Evolutionary conservation across 1,284 basidiomycete genomes (phyloP), one percentile per base, ranked within the genome.

Genomic region (Schizophyllum amplum): DNA sequence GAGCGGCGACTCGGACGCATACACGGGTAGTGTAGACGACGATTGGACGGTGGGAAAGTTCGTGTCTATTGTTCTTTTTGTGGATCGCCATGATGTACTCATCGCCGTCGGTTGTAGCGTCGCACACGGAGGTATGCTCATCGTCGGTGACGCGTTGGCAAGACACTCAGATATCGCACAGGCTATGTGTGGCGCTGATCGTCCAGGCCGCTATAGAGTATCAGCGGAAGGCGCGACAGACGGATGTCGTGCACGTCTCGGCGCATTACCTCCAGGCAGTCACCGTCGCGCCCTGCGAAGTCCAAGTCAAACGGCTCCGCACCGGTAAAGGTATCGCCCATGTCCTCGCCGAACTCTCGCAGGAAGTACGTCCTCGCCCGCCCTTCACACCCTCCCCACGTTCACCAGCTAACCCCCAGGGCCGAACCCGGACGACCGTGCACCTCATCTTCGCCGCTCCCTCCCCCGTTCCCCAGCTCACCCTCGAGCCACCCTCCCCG

Each of bases 371-470:
- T 65, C 1, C 27, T 53, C 47, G 51, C 24, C 47, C 48, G 1
- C 27, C 51, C 52, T 52, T 46, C 47, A 47, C 47, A 21, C 24
- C 33, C 23, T 51, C 26, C 49, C 20, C n/a, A 0, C 6, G 9
- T 51, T 53, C 21, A 59, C 20, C 7, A 52, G 53, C 4, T 25
- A 21, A 51, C 27, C 33, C 50, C 25, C 59, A 85, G 83, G 74
- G 67, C 22, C 60, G 69, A n/a, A 69, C 69, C 5, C 78, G 71
- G 54, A 72, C 84, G 46, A 75, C 74, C 1, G 68, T 77, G 0
- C 83, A 84, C 62, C 68, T 79, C 33, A 76, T 86, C 33, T 86
- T 84, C 59, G 80, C 80, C 5, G 65, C 71, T 51, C 77, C 83
- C 24, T 68, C 67, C 13, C 71, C 75, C 4, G 61, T 66, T 6